Base-by-base conservation (phyloP, 257 asterid genomes). In the Marsdenia floribunda region DNA sequence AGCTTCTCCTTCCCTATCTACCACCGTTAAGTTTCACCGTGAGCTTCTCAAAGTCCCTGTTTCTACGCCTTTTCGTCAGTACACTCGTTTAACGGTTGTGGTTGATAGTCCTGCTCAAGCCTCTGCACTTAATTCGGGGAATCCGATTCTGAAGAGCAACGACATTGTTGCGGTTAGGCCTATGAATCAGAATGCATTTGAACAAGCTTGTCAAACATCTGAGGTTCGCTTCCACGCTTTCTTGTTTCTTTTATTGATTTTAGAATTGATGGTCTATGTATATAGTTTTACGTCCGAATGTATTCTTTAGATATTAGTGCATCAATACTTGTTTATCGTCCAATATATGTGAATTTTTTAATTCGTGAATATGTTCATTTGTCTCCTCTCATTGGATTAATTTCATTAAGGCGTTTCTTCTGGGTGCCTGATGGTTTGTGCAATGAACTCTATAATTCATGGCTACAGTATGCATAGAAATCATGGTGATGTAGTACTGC, bases 161-260 rank as follows among this genome's bases (percentile, higher is more conserved):
- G 96, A 94, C 64, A 78, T 90, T 59, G 90, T 90, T 71, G 92
- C 97, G 4, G 96, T 86, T 18, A 85, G 81, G 86, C 99, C 99
- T 6, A 73, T 84, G 78, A 89, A 86, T 77, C 97, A 94, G 80
- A 83, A 67, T 15, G 86, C 93, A 2, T 88, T 89, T 46, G 96
- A 90, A 57, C 96, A 89, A 81, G 92, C 96, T 77, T 95, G 98
- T 76, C 87, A 84, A 79, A 86, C 79, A 16, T 85, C 93, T 29
- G 90, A 90, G 98, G 98, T 94, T 12, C 42, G 46, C 58, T 60
- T 58, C 21, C 2, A 1, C 12, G 5, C 29, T 47, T 24, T 29
- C 3, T 53, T 24, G 12, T 15, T 22, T 54, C 40, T 55, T 72
- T 14, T 72, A 6, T 21, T n/a, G 21, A 16, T 52, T 44, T 3